These are phyloP conservation scores for Aspergillus cristatus DNA, from an alignment of 495 filamentous ascomycete species.

Conservation along the genomic window DNA sequence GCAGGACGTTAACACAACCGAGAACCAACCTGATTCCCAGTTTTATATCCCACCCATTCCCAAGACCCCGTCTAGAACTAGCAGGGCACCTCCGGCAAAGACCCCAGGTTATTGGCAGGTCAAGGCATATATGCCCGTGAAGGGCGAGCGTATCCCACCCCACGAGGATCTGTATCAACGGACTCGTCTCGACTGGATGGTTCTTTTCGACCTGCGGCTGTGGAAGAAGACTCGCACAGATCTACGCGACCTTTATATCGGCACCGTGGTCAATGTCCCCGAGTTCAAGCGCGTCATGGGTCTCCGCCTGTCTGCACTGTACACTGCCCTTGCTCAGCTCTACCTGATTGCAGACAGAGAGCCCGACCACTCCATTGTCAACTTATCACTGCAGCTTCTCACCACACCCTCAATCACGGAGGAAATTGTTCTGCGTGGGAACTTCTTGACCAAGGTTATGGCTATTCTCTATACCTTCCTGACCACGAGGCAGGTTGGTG, in stretches of 20 bases:
- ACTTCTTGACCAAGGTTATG: conserved; percentile 91
- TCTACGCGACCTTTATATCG: conserved; percentile 88
- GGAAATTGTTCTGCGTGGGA: conserved; percentile 89
- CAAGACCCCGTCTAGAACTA: conserved; percentile 22
- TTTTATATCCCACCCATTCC: conserved; percentile 27
- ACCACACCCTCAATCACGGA: conserved; percentile 93
- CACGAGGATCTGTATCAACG: conserved; percentile 82
- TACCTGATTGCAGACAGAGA: conserved; percentile 96
- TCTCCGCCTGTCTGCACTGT: conserved; percentile 83
- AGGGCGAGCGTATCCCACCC: conserved; percentile 47
- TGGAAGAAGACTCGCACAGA: conserved; percentile 94
- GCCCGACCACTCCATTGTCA: conserved; percentile 97
- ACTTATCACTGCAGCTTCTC: conserved; percentile 89
- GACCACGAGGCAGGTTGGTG: conserved; percentile 88
- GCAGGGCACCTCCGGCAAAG: conserved; percentile 26
- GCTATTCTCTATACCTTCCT: conserved; percentile 96
- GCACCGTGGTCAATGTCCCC: conserved; percentile 88
- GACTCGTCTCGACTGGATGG: conserved; percentile 87
- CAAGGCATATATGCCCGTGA: conserved; percentile 54
- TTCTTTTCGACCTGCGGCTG: conserved; percentile 90
- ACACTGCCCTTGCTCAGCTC: conserved; percentile 85
- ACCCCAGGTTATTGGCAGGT: conserved; percentile 80
- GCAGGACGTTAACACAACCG: conserved; percentile 50
- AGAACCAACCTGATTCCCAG: conserved; percentile 14
- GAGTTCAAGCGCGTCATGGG: conserved; percentile 95